These are phyloP conservation scores for Sporothrix brasiliensis DNA, from an alignment of 2,329 filamentous ascomycete species.

Conservation along the genomic window DNA sequence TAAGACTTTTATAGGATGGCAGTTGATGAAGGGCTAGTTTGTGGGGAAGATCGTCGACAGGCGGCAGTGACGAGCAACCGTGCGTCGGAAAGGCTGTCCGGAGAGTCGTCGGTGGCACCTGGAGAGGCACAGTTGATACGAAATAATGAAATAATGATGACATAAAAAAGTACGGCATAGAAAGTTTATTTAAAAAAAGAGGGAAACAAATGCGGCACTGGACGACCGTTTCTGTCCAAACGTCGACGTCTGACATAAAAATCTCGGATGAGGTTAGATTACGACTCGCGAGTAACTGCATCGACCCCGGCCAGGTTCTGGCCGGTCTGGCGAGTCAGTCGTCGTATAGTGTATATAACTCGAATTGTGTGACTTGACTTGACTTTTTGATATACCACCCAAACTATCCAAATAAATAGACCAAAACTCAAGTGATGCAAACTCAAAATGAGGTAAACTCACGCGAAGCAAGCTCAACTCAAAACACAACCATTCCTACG, in stretches of 20 bases:
- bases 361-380: background rate
- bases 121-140: background rate
- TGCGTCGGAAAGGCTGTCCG: constrained; percentile 18
- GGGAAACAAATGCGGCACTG: background rate
- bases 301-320: no score
- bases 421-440: no score
- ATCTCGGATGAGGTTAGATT: background rate
- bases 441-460: no score
- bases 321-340: background rate
- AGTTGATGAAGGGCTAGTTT: constrained; percentile 2
- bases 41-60: constrained; percentile 1
- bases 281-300: background rate
- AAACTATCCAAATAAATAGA: background rate
- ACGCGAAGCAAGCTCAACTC: no score
- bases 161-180: no score
- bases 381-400: background rate
- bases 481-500: background rate
- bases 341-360: background rate
- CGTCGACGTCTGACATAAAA: background rate
- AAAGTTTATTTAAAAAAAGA: no score
- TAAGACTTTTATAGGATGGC: constrained; percentile 17
- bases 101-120: background rate
- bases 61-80: background rate
- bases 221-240: constrained; percentile 4
- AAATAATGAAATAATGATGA: background rate